Evolutionary conservation across 805 yeast species (phyloP).

Genomic region (Wickerhamomyces mucosus): DNA sequence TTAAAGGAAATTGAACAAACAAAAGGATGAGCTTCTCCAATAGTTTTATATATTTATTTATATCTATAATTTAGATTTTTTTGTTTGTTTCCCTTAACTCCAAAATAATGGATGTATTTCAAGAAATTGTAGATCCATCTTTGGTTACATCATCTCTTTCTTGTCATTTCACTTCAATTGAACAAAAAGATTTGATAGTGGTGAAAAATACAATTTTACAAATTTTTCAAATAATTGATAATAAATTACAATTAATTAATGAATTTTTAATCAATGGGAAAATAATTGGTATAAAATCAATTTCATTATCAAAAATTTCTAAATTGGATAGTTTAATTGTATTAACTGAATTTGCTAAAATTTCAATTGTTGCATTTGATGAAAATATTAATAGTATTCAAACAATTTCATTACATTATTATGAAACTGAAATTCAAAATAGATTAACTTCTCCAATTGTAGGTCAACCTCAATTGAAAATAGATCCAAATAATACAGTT

Average conservation of each 20-base stretch:
- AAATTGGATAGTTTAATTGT: constrained; percentile 52
- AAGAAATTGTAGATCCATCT: constrained; percentile 69
- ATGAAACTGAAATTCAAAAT: constrained; percentile 58
- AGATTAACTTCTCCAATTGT: constrained; percentile 32
- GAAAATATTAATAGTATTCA: constrained; percentile 37
- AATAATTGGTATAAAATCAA: constrained; percentile 44
- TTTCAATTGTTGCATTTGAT: constrained; percentile 72
- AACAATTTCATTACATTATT: constrained; percentile 77
- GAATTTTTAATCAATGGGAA: constrained; percentile 69
- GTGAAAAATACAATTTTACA: constrained; percentile 60
- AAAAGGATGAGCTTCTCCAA: too few species aligned
- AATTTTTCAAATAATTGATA: constrained; percentile 17
- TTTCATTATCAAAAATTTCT: constrained; percentile 37
- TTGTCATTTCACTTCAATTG: constrained; percentile 35
- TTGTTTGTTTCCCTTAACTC: too few species aligned
- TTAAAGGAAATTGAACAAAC: too few species aligned
- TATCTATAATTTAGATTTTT: too few species aligned
- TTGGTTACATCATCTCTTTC: constrained; percentile 53
- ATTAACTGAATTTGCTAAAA: constrained; percentile 65
- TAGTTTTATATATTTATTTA: too few species aligned
- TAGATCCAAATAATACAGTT: constrained; percentile 52
- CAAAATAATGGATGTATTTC: constrained; percentile 70
- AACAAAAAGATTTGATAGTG: constrained; percentile 45
- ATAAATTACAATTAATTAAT: constrained; percentile 31
- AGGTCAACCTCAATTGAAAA: constrained; percentile 19